These are phyloP conservation scores for Centaurea solstitialis DNA, from an alignment of 129 eudicot species.

Conservation along the genomic window DNA sequence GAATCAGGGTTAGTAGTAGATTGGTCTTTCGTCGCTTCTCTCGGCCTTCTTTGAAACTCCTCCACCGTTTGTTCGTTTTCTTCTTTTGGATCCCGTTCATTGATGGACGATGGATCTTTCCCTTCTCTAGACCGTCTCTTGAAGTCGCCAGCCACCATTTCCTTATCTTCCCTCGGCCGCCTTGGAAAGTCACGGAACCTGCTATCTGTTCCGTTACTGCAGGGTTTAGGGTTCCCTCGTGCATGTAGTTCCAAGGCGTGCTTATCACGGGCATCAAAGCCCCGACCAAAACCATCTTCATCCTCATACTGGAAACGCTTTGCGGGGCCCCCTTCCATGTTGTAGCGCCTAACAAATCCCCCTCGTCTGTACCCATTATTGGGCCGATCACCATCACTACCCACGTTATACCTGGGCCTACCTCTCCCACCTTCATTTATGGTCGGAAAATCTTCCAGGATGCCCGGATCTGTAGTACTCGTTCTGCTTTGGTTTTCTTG, in stretches of 20 bases:
- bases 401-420: slow-evolving; percentile 26
- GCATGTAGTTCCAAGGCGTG: slow-evolving; percentile 30
- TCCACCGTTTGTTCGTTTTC: slow-evolving; percentile 10
- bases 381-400: slow-evolving; percentile 25
- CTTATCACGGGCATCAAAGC: slow-evolving; percentile 33
- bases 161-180: slow-evolving; percentile 25
- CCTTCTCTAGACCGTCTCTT: slow-evolving; percentile 28
- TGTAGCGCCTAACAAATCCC: slow-evolving; percentile 25
- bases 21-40: neutral
- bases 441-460: slow-evolving; percentile 36
- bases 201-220: slow-evolving; percentile 29
- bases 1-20: slow-evolving; percentile 16
- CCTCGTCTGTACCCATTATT: slow-evolving; percentile 29
- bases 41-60: slow-evolving; percentile 4
- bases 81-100: slow-evolving; percentile 17
- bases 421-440: slow-evolving; percentile 34
- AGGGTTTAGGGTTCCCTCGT: slow-evolving; percentile 24
- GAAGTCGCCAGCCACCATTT: slow-evolving; percentile 17
- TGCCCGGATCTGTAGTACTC: slow-evolving; percentile 35
- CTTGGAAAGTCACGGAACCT: slow-evolving; percentile 36
- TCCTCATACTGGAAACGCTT: slow-evolving; percentile 21
- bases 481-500: slow-evolving; percentile 34
- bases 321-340: slow-evolving; percentile 27
- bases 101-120: neutral
- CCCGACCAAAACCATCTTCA: slow-evolving; percentile 30